Conservation (phyloP, 352 stramenopile genomes). For the Blastocystis sp. region DNA sequence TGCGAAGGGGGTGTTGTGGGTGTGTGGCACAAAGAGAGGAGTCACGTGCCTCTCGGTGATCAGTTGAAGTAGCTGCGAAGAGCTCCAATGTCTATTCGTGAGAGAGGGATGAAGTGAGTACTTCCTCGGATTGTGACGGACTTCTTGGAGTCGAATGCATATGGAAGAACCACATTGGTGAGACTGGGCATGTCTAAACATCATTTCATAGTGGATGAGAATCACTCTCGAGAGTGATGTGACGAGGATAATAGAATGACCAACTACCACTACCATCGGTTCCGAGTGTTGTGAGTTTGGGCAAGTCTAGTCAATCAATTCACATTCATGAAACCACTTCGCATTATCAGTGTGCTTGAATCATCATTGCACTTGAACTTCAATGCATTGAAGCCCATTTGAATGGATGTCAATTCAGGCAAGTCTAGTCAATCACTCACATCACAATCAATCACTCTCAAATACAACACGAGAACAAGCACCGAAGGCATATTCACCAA, state of each 20-base stretch:
- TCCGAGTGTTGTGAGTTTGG: neutral
- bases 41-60: too few relatives aligned
- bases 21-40: too few relatives aligned
- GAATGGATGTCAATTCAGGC: neutral
- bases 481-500: neutral
- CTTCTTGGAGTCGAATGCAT: neutral
- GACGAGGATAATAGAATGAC: neutral
- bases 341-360: neutral
- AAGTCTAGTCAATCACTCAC: neutral
- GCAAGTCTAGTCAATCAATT: neutral
- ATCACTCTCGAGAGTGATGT: neutral
- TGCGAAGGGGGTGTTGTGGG: too few relatives aligned
- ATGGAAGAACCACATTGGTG: neutral
- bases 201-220: neutral
- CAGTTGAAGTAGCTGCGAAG: too few relatives aligned
- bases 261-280: neutral
- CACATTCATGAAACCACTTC: neutral
- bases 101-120: too few relatives aligned
- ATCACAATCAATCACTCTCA: neutral
- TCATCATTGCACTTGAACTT: neutral
- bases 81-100: too few relatives aligned
- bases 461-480: neutral
- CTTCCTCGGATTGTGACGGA: too few relatives aligned
- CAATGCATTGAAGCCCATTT: neutral
- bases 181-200: neutral